Evolutionary conservation across 805 yeast species (phyloP), one percentile per base, ranked within the genome.

Genomic region (Pichia cephalocereana): DNA sequence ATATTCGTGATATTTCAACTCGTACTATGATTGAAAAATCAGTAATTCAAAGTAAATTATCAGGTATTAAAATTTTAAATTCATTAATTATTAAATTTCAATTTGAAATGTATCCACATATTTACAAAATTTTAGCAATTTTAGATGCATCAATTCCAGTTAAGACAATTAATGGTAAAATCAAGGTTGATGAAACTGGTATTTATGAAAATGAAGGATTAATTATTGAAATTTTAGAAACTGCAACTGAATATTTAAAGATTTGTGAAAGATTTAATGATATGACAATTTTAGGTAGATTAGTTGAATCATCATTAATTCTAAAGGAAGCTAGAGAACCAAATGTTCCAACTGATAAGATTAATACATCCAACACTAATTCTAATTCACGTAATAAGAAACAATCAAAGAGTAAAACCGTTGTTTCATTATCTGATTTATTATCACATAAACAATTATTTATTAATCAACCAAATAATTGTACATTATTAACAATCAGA

Each of bases 371-470:
- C n/a, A 28, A 28, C 6, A 28, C 23, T 10, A 38, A 26, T 2
- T 15, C 14, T 9, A 39, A 26, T n/a, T 2, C 32, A 30, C 14
- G 10, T 30, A 26, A 37, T 7, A 56, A 45, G 43, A 56, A 46
- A 47, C 48, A 36, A 42, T 55, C 52, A 23, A 62, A 59, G 43
- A 69, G 68, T 49, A 68, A 69, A 54, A 62, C 71, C 45, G 74
- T 68, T 57, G 72, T 71, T 56, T 79, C 88, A 5, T 64, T 82
- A 52, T 76, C 90, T 9, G 95, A 85, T 65, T 60, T 83, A 31
- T 68, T 83, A 43, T 79, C 89, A 0, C 86, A 83, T 61, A 71
- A 80, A 42, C 79, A 76, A 46, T 68, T 77, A 46, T 83, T 84
- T 56, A 60, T 62, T 30, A 58, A 65, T 9, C 62, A 66, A 10